These are phyloP conservation scores for Pleurotus djamor DNA, from an alignment of 768 basidiomycete species.

Conservation along the genomic window DNA sequence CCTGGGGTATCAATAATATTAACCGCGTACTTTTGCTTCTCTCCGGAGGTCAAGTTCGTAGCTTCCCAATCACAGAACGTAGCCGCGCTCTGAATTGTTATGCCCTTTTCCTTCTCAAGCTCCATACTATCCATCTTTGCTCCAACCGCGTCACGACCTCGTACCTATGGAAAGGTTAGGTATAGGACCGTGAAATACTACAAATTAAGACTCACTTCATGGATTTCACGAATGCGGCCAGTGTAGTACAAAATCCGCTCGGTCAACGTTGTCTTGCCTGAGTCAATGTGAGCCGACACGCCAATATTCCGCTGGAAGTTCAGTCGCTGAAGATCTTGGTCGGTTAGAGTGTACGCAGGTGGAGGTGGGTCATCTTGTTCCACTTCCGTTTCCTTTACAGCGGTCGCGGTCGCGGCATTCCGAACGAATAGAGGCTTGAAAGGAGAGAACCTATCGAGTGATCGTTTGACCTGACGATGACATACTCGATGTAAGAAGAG, in stretches of 20 bases:
- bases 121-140: conserved; percentile 99
- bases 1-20: conserved; percentile 99
- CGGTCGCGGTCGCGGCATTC: conserved; percentile 1
- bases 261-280: conserved; percentile 97
- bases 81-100: conserved; percentile 98
- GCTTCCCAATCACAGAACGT: conserved; percentile 98
- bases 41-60: conserved; percentile 51
- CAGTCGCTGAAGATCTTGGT: conserved; percentile 65
- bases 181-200: background rate
- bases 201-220: conserved; percentile 67
- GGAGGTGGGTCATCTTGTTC: conserved; percentile 23
- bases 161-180: conserved; percentile 50
- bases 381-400: background rate
- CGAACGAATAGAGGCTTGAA: background rate
- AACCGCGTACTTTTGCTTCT: conserved; percentile 83
- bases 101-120: conserved; percentile 96
- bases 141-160: conserved; percentile 93
- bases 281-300: conserved; percentile 93
- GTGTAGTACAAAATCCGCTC: conserved; percentile 97
- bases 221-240: conserved; percentile 92
- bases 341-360: conserved; percentile 42
- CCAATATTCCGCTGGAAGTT: conserved; percentile 91
- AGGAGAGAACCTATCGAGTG: background rate
- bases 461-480: background rate
- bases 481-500: conserved; percentile 1